phyloP scores from a whole-genome alignment of 768 basidiomycete species.

The Podaxis pistillaris region DNA sequence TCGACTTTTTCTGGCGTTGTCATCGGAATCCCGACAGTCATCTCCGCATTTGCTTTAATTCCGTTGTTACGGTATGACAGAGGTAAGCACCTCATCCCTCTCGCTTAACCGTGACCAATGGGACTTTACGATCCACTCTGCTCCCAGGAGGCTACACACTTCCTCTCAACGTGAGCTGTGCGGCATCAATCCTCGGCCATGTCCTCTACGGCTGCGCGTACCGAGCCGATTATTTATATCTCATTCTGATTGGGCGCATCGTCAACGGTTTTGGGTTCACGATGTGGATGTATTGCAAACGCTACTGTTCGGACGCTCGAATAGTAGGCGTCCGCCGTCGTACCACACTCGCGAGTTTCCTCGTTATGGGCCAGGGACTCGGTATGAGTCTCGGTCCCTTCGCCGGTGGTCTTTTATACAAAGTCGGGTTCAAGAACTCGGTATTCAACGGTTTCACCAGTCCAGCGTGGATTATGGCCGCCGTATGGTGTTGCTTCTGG shows the following conservation, averaged over 20 bases:
- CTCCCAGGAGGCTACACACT: constrained; percentile 50
- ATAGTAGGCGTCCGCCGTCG: constrained; percentile 62
- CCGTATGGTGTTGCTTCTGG: constrained; percentile 53
- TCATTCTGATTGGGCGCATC: constrained; percentile 68
- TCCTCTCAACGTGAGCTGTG: constrained; percentile 56
- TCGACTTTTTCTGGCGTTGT: constrained; percentile 66
- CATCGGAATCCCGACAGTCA: constrained; percentile 64
- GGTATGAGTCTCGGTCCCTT: constrained; percentile 66
- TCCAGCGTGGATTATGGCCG: constrained; percentile 64
- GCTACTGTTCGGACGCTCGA: constrained; percentile 66
- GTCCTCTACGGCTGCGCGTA: constrained; percentile 64
- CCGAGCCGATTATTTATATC: constrained; percentile 56
- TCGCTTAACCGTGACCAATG: background rate
- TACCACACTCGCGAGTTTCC: constrained; percentile 61
- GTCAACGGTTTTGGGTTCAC: constrained; percentile 60
- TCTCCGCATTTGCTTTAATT: constrained; percentile 56
- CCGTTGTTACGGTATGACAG: constrained; percentile 54
- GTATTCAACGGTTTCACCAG: constrained; percentile 69
- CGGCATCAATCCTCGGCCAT: constrained; percentile 50
- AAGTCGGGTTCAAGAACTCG: constrained; percentile 49
- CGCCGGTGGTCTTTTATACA: constrained; percentile 59
- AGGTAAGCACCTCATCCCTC: constrained; percentile 34
- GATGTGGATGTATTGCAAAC: constrained; percentile 65
- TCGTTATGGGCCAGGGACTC: constrained; percentile 59
- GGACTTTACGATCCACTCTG: background rate